Evolutionary conservation across 2,329 filamentous ascomycete species (phyloP).

Genomic region (Thielaviopsis euricoi): DNA sequence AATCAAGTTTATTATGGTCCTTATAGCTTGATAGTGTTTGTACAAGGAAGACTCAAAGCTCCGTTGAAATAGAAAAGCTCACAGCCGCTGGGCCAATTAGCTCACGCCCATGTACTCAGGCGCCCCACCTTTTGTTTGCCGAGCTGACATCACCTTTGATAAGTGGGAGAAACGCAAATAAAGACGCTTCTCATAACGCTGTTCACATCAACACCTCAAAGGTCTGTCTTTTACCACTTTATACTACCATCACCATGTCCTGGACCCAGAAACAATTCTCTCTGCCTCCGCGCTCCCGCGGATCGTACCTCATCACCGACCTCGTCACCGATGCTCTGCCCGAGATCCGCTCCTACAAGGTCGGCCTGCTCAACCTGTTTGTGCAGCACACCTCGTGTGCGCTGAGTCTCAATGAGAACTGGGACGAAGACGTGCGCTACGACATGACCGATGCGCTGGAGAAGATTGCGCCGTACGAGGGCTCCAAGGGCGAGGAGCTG

Average conservation of each 20-base stretch:
- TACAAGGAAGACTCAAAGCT: not conserved
- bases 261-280: conserved; percentile 79
- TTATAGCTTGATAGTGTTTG: not conserved
- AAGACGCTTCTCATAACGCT: conserved; percentile 16
- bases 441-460: conserved; percentile 95
- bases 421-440: conserved; percentile 63
- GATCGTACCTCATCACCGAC: conserved; percentile 81
- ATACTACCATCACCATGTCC: conserved; percentile 45
- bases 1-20: no score
- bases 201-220: no score
- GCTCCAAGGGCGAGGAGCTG: conserved; percentile 52
- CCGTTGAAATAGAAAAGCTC: not conserved
- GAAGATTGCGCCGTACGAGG: conserved; percentile 64
- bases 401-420: conserved; percentile 85
- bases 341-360: conserved; percentile 68
- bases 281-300: conserved; percentile 59
- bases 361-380: conserved; percentile 77
- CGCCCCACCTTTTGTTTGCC: not conserved
- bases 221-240: no score
- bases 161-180: not conserved
- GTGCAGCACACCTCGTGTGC: conserved; percentile 91
- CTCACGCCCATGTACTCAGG: not conserved
- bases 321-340: conserved; percentile 54
- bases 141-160: not conserved
- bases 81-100: not conserved